These are phyloP conservation scores for Jasminum sambac DNA, from an alignment of 257 asterid species.

Conservation along the genomic window DNA sequence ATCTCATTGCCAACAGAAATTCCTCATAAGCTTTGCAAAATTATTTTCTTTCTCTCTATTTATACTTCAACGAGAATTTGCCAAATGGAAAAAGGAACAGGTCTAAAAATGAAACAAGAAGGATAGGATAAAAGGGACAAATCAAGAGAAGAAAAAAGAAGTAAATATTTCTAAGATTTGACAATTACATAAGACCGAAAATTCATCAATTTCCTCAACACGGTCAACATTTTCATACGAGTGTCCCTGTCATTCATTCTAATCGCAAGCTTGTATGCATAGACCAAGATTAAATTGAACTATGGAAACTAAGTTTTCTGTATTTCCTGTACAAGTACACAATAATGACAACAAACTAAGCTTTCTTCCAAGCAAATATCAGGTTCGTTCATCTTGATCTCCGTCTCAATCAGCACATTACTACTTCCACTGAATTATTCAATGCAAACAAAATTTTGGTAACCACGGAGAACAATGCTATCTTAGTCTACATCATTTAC, in stretches of 20 bases:
- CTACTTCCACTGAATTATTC: background rate
- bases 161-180: background rate
- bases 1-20: slow-evolving; percentile 11
- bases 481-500: background rate
- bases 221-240: background rate
- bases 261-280: background rate
- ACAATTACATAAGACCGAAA: background rate
- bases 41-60: background rate
- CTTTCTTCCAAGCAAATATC: background rate
- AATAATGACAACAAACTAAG: background rate
- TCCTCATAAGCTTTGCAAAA: slow-evolving; percentile 14
- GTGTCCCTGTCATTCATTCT: background rate
- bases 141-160: slow-evolving; percentile 11
- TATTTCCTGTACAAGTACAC: background rate
- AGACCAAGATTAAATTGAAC: background rate
- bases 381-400: background rate
- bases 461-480: background rate
- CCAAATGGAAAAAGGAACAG: background rate
- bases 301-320: background rate
- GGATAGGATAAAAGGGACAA: background rate
- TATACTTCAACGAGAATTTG: background rate
- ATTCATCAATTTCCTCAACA: background rate
- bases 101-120: background rate
- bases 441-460: background rate
- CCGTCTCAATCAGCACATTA: background rate